phyloP scores from a whole-genome alignment of 805 yeast genomes.

The Blastobotrys chiropterorum region DNA sequence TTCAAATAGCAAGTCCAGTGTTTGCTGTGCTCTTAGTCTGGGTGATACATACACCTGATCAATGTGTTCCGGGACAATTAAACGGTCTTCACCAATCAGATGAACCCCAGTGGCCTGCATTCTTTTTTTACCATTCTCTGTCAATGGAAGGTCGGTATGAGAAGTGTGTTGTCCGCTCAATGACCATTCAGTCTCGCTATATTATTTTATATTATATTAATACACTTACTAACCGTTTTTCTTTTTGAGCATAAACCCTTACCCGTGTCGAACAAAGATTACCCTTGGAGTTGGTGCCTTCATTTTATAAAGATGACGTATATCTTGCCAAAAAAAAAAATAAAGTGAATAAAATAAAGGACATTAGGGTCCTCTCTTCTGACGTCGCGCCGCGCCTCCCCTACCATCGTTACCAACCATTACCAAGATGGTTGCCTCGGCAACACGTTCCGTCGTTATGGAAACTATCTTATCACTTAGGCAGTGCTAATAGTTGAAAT shows the following conservation, averaged over 20 bases:
- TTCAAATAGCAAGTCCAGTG: constrained; percentile 54
- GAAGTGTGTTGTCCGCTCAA: constrained; percentile 90
- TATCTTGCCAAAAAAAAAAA: too few relatives aligned
- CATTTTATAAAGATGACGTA: too few relatives aligned
- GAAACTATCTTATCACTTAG: too few relatives aligned
- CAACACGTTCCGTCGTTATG: too few relatives aligned
- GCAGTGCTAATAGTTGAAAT: too few relatives aligned
- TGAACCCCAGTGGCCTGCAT: constrained; percentile 68
- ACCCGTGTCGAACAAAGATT: constrained; percentile 36
- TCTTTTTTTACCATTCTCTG: constrained; percentile 70
- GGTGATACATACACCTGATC: constrained; percentile 74
- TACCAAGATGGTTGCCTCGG: too few relatives aligned
- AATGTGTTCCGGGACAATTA: constrained; percentile 59
- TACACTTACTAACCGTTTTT: constrained; percentile 18
- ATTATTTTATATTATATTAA: too few relatives aligned
- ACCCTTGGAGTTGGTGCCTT: constrained; percentile 30
- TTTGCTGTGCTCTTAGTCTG: constrained; percentile 68
- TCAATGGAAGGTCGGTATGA: constrained; percentile 70
- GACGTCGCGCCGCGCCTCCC: too few relatives aligned
- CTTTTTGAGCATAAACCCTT: too few relatives aligned
- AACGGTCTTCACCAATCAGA: constrained; percentile 52
- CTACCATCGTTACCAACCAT: too few relatives aligned
- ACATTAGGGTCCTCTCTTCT: too few relatives aligned
- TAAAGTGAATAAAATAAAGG: too few relatives aligned
- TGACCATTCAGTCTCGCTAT: constrained; percentile 95